Evolutionary conservation across 78 protist genomes (phyloP).

Genomic region (Dictyostelium capitatum): DNA sequence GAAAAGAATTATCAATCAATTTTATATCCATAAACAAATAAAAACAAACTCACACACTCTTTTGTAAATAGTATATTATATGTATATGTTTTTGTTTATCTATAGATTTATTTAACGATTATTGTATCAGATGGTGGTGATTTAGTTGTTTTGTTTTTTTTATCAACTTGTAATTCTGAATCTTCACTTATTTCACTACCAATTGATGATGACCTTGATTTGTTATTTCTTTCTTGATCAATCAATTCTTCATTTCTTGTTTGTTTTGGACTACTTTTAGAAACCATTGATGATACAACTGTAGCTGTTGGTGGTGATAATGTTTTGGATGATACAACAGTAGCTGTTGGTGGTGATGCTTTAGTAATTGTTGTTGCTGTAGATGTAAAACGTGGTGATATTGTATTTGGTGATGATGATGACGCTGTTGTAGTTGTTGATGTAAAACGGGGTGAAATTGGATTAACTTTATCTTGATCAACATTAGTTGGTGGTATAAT

Average conservation of each 20-base stretch:
- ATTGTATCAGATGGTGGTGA: neutral
- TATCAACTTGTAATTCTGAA: neutral
- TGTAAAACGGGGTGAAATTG: neutral
- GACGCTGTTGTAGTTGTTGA: neutral
- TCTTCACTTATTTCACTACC: neutral
- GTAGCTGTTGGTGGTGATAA: neutral
- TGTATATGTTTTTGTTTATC: neutral
- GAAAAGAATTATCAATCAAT: neutral
- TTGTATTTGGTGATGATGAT: neutral
- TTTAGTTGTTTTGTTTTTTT: neutral
- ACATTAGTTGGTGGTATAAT: neutral
- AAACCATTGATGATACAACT: neutral
- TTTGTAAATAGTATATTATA: neutral
- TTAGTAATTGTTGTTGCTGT: neutral
- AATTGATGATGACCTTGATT: neutral
- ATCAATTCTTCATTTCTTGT: conserved; percentile 9
- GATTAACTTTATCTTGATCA: neutral
- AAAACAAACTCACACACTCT: neutral
- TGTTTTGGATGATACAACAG: neutral
- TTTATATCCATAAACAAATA: neutral
- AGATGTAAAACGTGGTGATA: neutral
- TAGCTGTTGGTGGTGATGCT: neutral
- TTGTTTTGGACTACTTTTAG: neutral
- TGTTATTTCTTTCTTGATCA: conserved; percentile 1
- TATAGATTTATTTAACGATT: neutral